Base-by-base conservation (phyloP, 192 early-diverging fungal genomes). In the Coemansia sp. region DNA sequence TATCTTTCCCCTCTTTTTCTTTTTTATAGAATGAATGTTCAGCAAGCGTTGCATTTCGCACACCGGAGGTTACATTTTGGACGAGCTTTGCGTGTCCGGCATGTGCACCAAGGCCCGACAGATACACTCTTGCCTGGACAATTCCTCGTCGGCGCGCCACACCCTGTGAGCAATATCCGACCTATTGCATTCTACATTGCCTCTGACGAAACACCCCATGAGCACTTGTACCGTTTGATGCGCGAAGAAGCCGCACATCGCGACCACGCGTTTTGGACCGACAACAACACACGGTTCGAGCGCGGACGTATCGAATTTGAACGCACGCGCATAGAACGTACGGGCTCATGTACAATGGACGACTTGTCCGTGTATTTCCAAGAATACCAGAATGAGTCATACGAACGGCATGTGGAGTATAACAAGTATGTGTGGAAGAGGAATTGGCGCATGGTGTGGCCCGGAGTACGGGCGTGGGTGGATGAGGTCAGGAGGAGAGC, bases 161-260 rank as follows among this genome's bases (percentile, higher is more conserved):
- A 79, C 40, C 42, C 76, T 44, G 31, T 79, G 9, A 79, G 76
- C 67, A 79, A 79, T 67, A 79, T 79, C 52, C 70, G 76, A 5
- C 71, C 76, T 0, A 31, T 80, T 42, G 61, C 31, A 31, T 67
- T 70, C 53, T 65, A 71, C 59, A 40, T 80, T 0, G 71, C 77
- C 0, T 17, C 22, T 0, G 76, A 79, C 65, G 76, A 79, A 22
- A 73, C 76, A 0, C 38, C 57, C 1, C 14, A 17, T 11, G 76
- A 79, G 23, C 57, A 10, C 12, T 23, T 8, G 12, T 79, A 79
- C 59, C 71, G 77, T 10, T 54, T 67, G 49, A 37, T 71, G 15
- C 77, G 77, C 57, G 71, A 80, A 28, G 44, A 62, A 1, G 77
- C 66, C 1, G 47, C 62, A 6, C 19, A 8, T n/a, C 56, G 49